Base-by-base conservation (phyloP, 495 filamentous ascomycete genomes). In the Penicillium verhagenii region DNA sequence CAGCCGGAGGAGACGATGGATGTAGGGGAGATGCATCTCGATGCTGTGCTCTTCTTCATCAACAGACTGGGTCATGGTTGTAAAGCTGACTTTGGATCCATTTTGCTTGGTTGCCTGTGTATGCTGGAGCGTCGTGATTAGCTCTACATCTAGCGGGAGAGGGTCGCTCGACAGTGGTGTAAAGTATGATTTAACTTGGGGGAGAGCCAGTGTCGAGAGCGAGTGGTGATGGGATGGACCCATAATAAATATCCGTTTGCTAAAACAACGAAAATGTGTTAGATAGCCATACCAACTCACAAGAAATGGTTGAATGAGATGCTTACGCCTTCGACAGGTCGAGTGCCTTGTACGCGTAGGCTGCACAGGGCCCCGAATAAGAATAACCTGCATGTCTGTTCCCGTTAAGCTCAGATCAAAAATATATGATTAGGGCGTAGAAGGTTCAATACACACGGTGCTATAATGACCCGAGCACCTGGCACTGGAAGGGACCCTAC, bases 1-100 rank as follows among this genome's bases (percentile, higher is more conserved):
- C 13, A 72, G 61, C 58, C 77, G 73, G 16, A 79, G 75, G 39
- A 92, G 83, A 69, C 93, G 92, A 80, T 94, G 90, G 58, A 97
- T 85, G 64, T 94, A 97, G 2, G 94, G 94, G 0, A 97, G 78
- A 60, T 99, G 94, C 86, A 97, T 96, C 72, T 97, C 95, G 21
- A 97, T 84, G 48, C 90, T 96, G 72, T 99, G 94, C 69, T 99
- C 94, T 28, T 83, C 86, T 56, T 92, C 86, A 60, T 99, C 94
- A 9, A 83, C 75, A 4, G 77, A 69, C 24, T 65, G 66, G 1
- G 82, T 80, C 81, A 96, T 92, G n/a, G 79, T 81, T n/a, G 84
- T 80, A 67, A 97, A 96, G 45, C 47, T 57, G 25, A 71, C 42
- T 7, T 80, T 80, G 14, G 70, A 59, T 20, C 69, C 69, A 50